Percentiles rank a stretch among this genome's conserved stretches.
Conservation (phyloP, 2,329 filamentous ascomycete species). For the Aspergillus sp. region DNA sequence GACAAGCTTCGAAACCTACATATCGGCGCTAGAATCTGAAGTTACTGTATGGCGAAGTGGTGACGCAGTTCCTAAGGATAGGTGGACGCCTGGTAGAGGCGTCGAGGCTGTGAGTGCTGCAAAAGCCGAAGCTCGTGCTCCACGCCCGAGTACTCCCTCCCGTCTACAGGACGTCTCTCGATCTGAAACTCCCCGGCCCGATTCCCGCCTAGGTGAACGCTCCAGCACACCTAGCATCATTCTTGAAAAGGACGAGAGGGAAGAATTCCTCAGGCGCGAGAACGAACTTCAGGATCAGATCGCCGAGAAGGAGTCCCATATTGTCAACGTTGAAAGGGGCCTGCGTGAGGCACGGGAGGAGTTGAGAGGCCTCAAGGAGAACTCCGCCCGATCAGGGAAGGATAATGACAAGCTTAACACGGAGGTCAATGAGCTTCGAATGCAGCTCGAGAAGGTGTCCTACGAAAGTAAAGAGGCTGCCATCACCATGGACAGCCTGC, state of each 20-base stretch:
- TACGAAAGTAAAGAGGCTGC: slow-evolving; percentile 96
- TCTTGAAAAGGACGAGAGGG: slow-evolving; percentile 92
- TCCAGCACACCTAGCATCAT: slow-evolving; percentile 83
- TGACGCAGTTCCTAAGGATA: slow-evolving; percentile 83
- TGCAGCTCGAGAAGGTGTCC: slow-evolving; percentile 92
- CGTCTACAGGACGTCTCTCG: slow-evolving; percentile 48
- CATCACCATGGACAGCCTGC: slow-evolving; percentile 96
- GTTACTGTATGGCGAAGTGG: slow-evolving; percentile 84
- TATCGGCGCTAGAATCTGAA: slow-evolving; percentile 79
- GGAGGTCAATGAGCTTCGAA: slow-evolving; percentile 89
- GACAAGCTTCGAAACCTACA: slow-evolving; percentile 83
- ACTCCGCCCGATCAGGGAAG: slow-evolving; percentile 76
- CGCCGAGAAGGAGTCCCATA: slow-evolving; percentile 83
- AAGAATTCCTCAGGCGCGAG: slow-evolving; percentile 91
- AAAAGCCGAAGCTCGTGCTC: slow-evolving; percentile 49
- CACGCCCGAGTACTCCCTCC: slow-evolving; percentile 43
- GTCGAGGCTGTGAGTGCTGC: slow-evolving; percentile 52
- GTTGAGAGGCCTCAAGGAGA: slow-evolving; percentile 78
- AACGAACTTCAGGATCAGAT: slow-evolving; percentile 98
- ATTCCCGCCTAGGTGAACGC: slow-evolving; percentile 72
- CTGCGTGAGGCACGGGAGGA: slow-evolving; percentile 84
- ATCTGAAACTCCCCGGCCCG: slow-evolving; percentile 61
- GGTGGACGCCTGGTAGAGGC: slow-evolving; percentile 71
- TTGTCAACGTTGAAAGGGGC: slow-evolving; percentile 75
- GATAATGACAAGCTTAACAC: slow-evolving; percentile 84